A percentile compares a stretch with the other conserved stretches of the same genome.
Conservation (phyloP, 805 yeast species). For the Torulaspora franciscae region DNA sequence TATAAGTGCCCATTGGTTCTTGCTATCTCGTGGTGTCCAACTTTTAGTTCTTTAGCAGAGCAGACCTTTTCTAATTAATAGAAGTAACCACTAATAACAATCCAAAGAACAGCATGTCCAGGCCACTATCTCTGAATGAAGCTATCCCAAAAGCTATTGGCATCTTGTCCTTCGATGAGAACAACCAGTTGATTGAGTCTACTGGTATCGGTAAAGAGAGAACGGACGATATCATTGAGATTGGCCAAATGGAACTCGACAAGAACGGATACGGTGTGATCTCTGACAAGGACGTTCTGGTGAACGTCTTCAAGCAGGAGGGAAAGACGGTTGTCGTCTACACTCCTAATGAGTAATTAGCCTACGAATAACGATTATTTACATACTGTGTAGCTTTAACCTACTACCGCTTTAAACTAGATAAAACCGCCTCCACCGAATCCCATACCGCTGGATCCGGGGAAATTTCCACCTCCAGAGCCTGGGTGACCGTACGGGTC, state of each 20-base stretch:
- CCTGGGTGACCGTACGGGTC: slow-evolving; percentile 33
- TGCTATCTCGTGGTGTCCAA: not conserved
- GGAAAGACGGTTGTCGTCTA: slow-evolving; percentile 30
- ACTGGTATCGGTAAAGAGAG: slow-evolving; percentile 32
- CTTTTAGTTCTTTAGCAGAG: not conserved
- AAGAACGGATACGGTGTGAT: slow-evolving; percentile 28
- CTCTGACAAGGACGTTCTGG: slow-evolving; percentile 18
- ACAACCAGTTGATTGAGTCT: slow-evolving; percentile 29
- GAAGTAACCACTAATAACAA: not conserved
- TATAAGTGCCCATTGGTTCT: not conserved
- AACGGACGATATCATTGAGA: slow-evolving; percentile 23
- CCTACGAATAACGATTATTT: not conserved
- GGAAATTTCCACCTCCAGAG: slow-evolving; percentile 7
- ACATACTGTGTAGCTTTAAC: not conserved
- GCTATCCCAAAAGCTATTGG: slow-evolving; percentile 29
- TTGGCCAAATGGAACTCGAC: slow-evolving; percentile 25
- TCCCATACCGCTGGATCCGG: slow-evolving; percentile 15
- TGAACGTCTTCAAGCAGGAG: slow-evolving; percentile 26
- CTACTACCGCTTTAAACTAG: not conserved
- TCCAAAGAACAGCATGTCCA: slow-evolving; percentile 4
- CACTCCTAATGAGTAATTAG: slow-evolving; percentile 12
- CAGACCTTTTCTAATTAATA: not conserved
- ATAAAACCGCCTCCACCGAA: slow-evolving; percentile 14
- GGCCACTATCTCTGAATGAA: slow-evolving; percentile 10
- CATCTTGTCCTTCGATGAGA: slow-evolving; percentile 31